Evolutionary conservation across 495 filamentous ascomycete species (phyloP), one percentile per base, ranked within the genome.

Genomic region (Penicillium atrosanguineum): DNA sequence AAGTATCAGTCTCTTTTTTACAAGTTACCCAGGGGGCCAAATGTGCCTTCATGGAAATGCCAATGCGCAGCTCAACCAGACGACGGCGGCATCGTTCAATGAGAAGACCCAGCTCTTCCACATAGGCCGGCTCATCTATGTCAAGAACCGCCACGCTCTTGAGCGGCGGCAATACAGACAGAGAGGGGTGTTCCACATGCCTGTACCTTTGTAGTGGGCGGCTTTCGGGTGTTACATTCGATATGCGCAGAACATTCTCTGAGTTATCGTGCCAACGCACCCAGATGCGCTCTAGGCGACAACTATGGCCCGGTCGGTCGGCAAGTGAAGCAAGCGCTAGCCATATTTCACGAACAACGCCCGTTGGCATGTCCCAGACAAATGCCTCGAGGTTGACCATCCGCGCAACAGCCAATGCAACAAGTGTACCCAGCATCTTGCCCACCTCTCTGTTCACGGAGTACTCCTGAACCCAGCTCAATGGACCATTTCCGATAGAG

Each of bases 301-400:
- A 83, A 23, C 86, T 76, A 46, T 80, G 73, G 15, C 79, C 75
- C 14, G 79, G 72, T 41, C 84, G 72, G 57, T 86, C 80, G 25
- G 84, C 85, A 20, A 94, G 74, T 0, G 87, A 93, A 0, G 86
- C 79, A 38, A 97, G 77, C 20, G 93, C 86, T 61, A 91, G 80
- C 80, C 93, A 97, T 26, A 95, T 86, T 59, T 95, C 90, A 44
- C 91, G 81, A 38, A 93, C 70, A 21, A 96, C 87, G 0, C 93
- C 93, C 0, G 91, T 96, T 0, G 91, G 90, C 92, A 96, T 96
- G 65, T 97, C 92, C 93, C 93, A 97, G 11, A 91, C 76, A 60
- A 97, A 97, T 0, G 85, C 86, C 68, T 97, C 91, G 18, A 97
- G 80, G 56, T 91, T 91, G 20, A 85, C 76, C 93, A 96, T 96